Base-by-base conservation (phyloP, 2,329 filamentous ascomycete species). In the Aspergillus eucalypticola region DNA sequence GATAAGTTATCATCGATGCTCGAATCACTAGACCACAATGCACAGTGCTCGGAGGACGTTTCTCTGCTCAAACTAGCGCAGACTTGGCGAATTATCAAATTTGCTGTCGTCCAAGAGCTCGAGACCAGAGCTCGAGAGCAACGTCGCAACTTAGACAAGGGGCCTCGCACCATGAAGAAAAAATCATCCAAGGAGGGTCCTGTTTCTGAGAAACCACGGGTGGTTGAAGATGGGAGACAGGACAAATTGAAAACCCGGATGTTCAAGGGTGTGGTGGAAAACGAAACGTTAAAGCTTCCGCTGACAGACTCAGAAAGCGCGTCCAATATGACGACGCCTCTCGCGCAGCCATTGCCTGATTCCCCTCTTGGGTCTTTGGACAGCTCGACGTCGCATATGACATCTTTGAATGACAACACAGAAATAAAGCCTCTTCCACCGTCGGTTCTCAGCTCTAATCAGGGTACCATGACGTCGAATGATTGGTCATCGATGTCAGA, bases 31-130 rank as follows among this genome's bases (percentile, higher is more conserved):
- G 77, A 82, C 56, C 77, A 81, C 35, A 88, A 87, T 71, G 82
- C 83, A 5, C 74, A 79, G 49, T 78, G 82, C 64, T 84, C 84
- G 25, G 78, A 84, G 62, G 74, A 78, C 59, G 78, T 79, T 35
- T 79, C 80, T 41, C 73, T 82, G 62, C 76, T 82, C 64, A 78
- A 81, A 56, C 73, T 85, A 49, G 83, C 86, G 32, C 83, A 87
- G 63, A 84, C 84, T 19, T 88, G 85, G 85, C 81, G 80, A 56
- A 79, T 88, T 21, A 71, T 86, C 35, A 82, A 81, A 56, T 77
- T 79, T 58, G 78, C 81, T 25, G 76, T 85, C 56, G 69, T 80
- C 2, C 78, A 81, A 59, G 83, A 85, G 60, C 75, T 86, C 27
- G 75, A 75, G 58, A 61, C 67, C 42, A 78, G 76, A 66, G 73